phyloP scores from a whole-genome alignment of 441 rosid species.

The Erodium chrysanthum region DNA sequence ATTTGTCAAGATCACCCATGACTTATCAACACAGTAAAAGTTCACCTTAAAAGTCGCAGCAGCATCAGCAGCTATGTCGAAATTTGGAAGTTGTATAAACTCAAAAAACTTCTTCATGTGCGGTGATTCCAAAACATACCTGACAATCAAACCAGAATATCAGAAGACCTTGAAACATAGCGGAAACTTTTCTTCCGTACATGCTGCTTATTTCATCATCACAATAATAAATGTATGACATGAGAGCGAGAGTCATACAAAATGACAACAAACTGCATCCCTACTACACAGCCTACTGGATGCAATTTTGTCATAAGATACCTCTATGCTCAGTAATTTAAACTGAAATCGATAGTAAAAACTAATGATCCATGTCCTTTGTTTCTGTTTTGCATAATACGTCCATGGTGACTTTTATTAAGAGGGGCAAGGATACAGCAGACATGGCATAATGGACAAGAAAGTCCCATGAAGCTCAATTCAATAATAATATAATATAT shows the following conservation, averaged over 20 bases:
- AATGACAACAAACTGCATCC: neutral
- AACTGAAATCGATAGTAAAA: too few relatives aligned
- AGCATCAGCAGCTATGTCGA: slow-evolving; percentile 97
- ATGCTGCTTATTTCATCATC: neutral
- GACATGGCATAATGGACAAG: neutral
- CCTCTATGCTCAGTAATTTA: too few relatives aligned
- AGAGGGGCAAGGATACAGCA: neutral
- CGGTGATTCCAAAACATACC: slow-evolving; percentile 78
- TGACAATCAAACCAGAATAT: slow-evolving; percentile 23
- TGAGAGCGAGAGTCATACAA: neutral
- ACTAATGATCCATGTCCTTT: too few relatives aligned
- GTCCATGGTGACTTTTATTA: neutral
- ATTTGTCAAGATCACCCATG: neutral
- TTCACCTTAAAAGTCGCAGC: slow-evolving; percentile 95
- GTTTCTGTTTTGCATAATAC: neutral
- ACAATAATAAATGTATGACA: neutral
- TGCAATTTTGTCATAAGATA: neutral
- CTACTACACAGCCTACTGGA: slow-evolving; percentile 1
- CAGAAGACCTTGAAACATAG: neutral
- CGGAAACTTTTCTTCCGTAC: neutral
- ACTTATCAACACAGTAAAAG: neutral
- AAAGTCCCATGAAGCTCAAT: neutral
- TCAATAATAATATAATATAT: neutral
- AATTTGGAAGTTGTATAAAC: slow-evolving; percentile 87
- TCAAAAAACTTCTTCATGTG: slow-evolving; percentile 82